Evolutionary conservation across 2,329 filamentous ascomycete species (phyloP), one percentile per base, ranked within the genome.

Genomic region (Diaporthe ampelina): DNA sequence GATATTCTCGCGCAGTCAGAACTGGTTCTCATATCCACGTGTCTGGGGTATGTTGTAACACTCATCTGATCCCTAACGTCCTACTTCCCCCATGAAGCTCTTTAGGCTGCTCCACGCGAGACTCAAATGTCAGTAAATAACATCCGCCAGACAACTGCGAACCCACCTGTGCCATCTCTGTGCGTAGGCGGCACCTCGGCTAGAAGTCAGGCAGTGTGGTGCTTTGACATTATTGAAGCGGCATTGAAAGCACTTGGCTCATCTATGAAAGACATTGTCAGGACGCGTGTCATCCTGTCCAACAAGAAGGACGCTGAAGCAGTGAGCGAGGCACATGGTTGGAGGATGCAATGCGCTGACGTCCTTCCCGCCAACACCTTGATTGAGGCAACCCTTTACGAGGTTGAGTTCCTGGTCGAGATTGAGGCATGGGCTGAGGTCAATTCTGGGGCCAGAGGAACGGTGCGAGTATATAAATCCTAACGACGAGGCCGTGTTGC

Each of bases 1-100:
- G 80, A 17, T 82, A 81, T 74, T 81, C 75, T 35, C 78, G 80
- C 35, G 81, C 81, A 7, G 78, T 82, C 3, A 78, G 81, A 10
- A 77, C 75, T 1, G 78, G 77, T 17, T 75, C 79, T 63, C 57
- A 48, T 13, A 79, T 82, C 24, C 78, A 76, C 5, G 72, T 82
- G 24, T 81, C 81, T 1, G 80, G 81, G n/a, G 63, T 68, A 68
- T 8, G 63, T 68, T n/a, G 11, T 43, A 3, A 21, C 13, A 21
- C 61, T 50, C 21, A n/a, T 11, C 9, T 32, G 19, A 1, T 5
- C 7, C 7, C 9, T 37, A 7, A 11, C 4, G 3, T 45, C 24
- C 3, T n/a, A 11, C 26, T 6, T 32, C 4, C 13, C 19, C 1
- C 15, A 24, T 43, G 2, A 2, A 9, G 6, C 24, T 15, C n/a